Evolutionary conservation across 148 eudicot species (phyloP), one percentile per base, ranked within the genome.

Genomic region (Rhododendron molle): DNA sequence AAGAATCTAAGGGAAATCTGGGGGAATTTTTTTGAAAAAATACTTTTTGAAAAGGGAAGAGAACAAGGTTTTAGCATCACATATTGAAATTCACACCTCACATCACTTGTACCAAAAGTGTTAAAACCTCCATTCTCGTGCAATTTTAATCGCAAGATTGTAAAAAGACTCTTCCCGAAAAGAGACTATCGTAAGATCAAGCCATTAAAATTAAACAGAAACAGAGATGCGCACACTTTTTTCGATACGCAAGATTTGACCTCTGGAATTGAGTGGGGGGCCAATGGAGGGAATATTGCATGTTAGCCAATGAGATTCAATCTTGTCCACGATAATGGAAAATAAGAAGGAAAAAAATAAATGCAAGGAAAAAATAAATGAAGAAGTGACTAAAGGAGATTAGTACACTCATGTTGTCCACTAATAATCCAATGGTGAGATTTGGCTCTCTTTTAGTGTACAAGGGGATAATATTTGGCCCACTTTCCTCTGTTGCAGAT

Each of bases 321-420:
- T 38, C 46, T 78, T 47, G 32, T 47, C 30, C 32, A 46, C 7
- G 46, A 78, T 78, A 40, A 78, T 78, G 54, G 28, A 44, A 78
- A 40, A 23, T 9, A 21, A 20, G 44, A 21, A 20, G 44, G 23
- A 40, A 23, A 7, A 40, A 20, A 38, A 16, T 6, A 47, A 47
- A 23, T 21, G 7, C 1, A 18, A 46, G 8, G 36, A 67, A 30
- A 30, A 30, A 78, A 78, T 44, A 10, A 43, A 36, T 46, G 47
- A 78, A 4, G 81, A 78, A 47, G 12, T n/a, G 81, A 78, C 81
- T 4, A n/a, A 49, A 78, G 81, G 44, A 76, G 44, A 40, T n/a
- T n/a, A n/a, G n/a, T n/a, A n/a, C n/a, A n/a, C 30, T 43, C 80
- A 77, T 47, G 38, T 47, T 78, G 81, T 47, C 81, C 81, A 78